Conservation (phyloP, 192 early-diverging fungal species). For the Coemansia biformis region DNA sequence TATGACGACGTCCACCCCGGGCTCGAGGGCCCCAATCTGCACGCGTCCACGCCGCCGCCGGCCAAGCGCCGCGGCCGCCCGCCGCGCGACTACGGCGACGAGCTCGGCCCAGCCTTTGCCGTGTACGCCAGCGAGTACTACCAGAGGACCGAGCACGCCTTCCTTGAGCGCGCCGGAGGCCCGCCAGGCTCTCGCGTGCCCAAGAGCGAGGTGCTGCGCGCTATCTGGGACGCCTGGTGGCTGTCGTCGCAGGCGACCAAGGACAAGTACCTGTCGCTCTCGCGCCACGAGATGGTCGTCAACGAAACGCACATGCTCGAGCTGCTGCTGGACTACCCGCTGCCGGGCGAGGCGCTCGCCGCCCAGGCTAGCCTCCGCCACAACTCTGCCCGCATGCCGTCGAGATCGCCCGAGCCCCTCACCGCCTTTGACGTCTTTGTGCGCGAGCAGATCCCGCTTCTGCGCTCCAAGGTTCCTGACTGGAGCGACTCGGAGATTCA, state of each 20-base stretch:
- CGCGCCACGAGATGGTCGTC: conserved; percentile 42
- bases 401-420: conserved; percentile 27
- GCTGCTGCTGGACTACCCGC: conserved; percentile 40
- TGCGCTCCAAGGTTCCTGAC: conserved; percentile 46
- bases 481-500: conserved; percentile 45
- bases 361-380: conserved; percentile 16
- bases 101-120: conserved; percentile 46
- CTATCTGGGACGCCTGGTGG: conserved; percentile 47
- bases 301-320: conserved; percentile 46
- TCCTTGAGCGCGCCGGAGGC: conserved; percentile 25
- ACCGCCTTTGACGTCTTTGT: conserved; percentile 28
- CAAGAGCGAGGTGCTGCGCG: conserved; percentile 38
- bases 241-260: conserved; percentile 34
- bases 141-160: conserved; percentile 7
- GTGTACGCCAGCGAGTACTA: conserved; percentile 44
- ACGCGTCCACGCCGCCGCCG: conserved; percentile 18
- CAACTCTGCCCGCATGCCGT: conserved; percentile 4
- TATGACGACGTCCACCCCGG: conserved; percentile 8
- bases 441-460: conserved; percentile 41
- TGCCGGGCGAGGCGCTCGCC: conserved; percentile 25
- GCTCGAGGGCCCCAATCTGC: too few relatives aligned
- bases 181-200: conserved; percentile 1
- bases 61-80: conserved; percentile 49
- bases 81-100: conserved; percentile 49
- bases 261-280: conserved; percentile 40